A percentile compares a stretch with the other conserved stretches of the same genome.
Conservation (phyloP, 306 rosid genomes). For the Hippophae rhamnoides region DNA sequence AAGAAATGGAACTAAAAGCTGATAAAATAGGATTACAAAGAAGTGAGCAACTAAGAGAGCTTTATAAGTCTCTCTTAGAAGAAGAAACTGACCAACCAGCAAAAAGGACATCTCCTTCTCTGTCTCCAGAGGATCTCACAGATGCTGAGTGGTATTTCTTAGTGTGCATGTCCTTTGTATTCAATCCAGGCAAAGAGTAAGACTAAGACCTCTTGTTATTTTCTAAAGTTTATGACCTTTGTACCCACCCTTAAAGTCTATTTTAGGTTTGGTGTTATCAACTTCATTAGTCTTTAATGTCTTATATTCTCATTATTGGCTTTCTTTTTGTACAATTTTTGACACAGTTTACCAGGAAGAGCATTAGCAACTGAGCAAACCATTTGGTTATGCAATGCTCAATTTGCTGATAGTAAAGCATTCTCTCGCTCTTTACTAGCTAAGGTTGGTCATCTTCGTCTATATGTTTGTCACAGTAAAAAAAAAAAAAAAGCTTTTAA, state of each 20-base stretch:
- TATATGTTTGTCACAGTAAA: not conserved
- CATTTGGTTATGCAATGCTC: conserved; percentile 80
- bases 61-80: conserved; percentile 55
- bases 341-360: conserved; percentile 59
- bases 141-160: conserved; percentile 92
- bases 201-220: conserved; percentile 1
- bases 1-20: conserved; percentile 39
- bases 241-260: too few relatives aligned
- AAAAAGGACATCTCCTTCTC: conserved; percentile 51
- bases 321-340: conserved; percentile 8
- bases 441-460: conserved; percentile 41
- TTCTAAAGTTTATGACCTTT: not conserved
- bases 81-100: conserved; percentile 47
- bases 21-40: conserved; percentile 56
- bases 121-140: conserved; percentile 79
- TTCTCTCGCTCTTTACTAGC: conserved; percentile 82
- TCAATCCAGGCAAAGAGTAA: conserved; percentile 58
- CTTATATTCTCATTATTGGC: not conserved
- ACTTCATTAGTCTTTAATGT: not conserved
- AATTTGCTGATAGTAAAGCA: conserved; percentile 46
- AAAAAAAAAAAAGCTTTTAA: too few relatives aligned
- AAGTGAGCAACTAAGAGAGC: conserved; percentile 72
- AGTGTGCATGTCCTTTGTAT: conserved; percentile 82
- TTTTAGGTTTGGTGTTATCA: not conserved
- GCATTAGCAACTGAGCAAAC: conserved; percentile 48